Evolutionary conservation across 306 rosid genomes (phyloP).

Genomic region (Arachis hypogaea): DNA sequence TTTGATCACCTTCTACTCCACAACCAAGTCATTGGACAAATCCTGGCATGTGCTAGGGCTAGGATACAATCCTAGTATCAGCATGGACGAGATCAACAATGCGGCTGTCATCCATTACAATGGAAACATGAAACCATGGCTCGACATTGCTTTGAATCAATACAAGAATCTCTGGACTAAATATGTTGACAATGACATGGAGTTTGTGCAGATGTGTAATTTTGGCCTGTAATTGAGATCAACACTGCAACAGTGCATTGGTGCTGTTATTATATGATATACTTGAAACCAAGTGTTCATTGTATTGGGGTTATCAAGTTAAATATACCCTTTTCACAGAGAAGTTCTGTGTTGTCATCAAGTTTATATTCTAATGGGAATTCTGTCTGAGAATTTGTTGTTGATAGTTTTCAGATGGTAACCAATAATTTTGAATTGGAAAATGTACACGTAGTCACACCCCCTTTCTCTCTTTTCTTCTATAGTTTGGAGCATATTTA

Average conservation of each 20-base stretch:
- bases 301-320: conserved; percentile 47
- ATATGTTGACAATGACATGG: conserved; percentile 95
- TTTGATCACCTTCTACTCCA: conserved; percentile 84
- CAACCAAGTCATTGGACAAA: conserved; percentile 91
- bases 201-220: conserved; percentile 98
- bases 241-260: not conserved
- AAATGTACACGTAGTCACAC: conserved; percentile 57
- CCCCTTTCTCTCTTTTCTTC: not conserved
- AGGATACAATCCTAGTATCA: conserved; percentile 96
- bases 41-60: conserved; percentile 99
- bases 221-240: conserved; percentile 79
- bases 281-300: conserved; percentile 42
- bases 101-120: conserved; percentile 98
- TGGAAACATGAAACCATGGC: conserved; percentile 99
- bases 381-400: conserved; percentile 39
- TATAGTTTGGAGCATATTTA: conserved; percentile 38
- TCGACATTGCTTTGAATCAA: conserved; percentile 96
- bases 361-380: conserved; percentile 26
- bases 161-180: conserved; percentile 94
- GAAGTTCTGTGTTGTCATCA: conserved; percentile 53
- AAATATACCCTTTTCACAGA: conserved; percentile 52
- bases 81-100: conserved; percentile 92
- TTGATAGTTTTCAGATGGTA: conserved; percentile 44
- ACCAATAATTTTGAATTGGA: conserved; percentile 46
- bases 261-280: conserved; percentile 41